These are phyloP conservation scores for Auricularia sp. DNA, from an alignment of 768 basidiomycete genomes.

Conservation along the genomic window DNA sequence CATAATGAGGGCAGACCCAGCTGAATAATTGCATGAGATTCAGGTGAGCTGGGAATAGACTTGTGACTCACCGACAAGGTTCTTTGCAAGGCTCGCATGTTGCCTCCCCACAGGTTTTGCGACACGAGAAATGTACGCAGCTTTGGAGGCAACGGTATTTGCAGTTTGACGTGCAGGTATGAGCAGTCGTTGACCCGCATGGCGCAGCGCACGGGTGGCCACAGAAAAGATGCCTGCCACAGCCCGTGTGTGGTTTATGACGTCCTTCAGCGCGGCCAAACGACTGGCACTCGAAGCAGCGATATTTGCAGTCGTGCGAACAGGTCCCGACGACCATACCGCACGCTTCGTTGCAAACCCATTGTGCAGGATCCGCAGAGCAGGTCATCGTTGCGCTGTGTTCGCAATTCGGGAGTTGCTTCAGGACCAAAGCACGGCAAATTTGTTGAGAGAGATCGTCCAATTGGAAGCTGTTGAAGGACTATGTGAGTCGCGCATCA, in stretches of 20 bases:
- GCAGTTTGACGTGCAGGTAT: constrained; percentile 40
- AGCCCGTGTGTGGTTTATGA: constrained; percentile 33
- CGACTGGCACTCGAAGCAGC: constrained; percentile 38
- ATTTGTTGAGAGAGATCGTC: constrained; percentile 33
- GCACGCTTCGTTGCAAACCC: constrained; percentile 35
- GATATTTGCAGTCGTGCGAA: constrained; percentile 35
- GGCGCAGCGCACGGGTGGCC: constrained; percentile 38
- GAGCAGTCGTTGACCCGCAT: constrained; percentile 34
- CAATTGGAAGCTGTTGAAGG: constrained; percentile 29
- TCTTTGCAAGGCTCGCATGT: constrained; percentile 52
- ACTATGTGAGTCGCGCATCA: not conserved
- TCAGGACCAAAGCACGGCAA: constrained; percentile 35
- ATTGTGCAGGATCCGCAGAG: constrained; percentile 28
- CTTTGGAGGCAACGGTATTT: constrained; percentile 38
- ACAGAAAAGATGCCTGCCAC: constrained; percentile 44
- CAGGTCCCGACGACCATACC: constrained; percentile 38
- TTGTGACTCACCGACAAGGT: constrained; percentile 25
- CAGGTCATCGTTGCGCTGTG: constrained; percentile 41
- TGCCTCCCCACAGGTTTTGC: constrained; percentile 34
- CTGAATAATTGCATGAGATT: not conserved
- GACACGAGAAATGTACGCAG: constrained; percentile 45
- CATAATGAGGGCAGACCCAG: constrained; percentile 44
- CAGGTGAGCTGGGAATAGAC: not conserved
- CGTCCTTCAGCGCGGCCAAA: constrained; percentile 9
- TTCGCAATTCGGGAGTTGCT: constrained; percentile 41